Percentiles rank a stretch among this genome's conserved stretches.
These are phyloP conservation scores for Apiospora sp. DNA, from an alignment of 2,329 filamentous ascomycete genomes.

Conservation along the genomic window DNA sequence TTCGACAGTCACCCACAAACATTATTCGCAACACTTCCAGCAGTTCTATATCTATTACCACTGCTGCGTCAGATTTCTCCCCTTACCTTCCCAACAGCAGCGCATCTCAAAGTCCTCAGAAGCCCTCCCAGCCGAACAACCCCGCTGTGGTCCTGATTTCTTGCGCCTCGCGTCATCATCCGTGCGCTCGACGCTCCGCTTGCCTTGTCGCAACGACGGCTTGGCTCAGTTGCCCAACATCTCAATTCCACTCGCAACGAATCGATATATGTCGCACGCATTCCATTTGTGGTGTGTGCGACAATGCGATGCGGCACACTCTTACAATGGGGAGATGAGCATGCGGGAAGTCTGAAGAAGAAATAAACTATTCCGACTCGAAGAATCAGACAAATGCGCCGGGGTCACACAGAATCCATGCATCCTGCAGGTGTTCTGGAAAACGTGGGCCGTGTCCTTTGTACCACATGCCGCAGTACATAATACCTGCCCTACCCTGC, in stretches of 20 bases:
- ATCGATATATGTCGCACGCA: not conserved
- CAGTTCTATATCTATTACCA: not conserved
- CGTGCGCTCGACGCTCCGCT: conserved; percentile 17
- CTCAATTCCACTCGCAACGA: not conserved
- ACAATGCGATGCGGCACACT: not conserved
- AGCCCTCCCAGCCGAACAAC: not conserved
- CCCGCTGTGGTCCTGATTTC: conserved; percentile 1
- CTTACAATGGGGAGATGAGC: conserved; percentile 9
- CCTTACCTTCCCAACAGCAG: not conserved
- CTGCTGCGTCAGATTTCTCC: not conserved
- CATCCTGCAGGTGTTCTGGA: conserved; percentile 22
- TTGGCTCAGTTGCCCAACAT: conserved; percentile 1
- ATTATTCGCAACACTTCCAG: not conserved
- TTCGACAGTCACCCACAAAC: not conserved
- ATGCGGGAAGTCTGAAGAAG: not conserved
- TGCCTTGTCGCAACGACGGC: conserved; percentile 14
- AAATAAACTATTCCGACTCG: conserved; percentile 13
- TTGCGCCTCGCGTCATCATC: conserved; percentile 8
- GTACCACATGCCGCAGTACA: conserved; percentile 4
- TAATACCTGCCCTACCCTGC: conserved; percentile 12
- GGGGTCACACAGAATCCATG: conserved; percentile 14
- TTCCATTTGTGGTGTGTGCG: not conserved
- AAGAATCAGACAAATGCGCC: conserved; percentile 14
- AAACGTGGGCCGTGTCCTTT: conserved; percentile 20
- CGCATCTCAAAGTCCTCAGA: not conserved